Conservation (phyloP, 2,329 filamentous ascomycete genomes). For the Neofusicoccum cordaticola region DNA sequence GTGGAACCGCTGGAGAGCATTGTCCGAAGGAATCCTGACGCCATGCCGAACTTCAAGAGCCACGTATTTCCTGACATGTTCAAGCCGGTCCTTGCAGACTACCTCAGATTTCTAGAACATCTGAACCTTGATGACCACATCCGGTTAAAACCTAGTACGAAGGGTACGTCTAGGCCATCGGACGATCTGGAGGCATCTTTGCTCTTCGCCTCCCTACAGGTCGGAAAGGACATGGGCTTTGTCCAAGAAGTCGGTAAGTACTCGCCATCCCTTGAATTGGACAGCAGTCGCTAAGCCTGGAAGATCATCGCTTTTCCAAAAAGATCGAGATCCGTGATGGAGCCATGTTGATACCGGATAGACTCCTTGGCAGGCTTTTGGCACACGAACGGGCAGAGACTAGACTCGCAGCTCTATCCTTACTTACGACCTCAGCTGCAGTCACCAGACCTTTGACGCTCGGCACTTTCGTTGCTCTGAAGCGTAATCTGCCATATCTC, state of each 20-base stretch:
- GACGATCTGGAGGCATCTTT: slow-evolving; percentile 31
- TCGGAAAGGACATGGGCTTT: slow-evolving; percentile 47
- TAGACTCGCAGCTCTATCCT: slow-evolving; percentile 74
- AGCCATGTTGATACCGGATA: slow-evolving; percentile 54
- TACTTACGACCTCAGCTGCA: slow-evolving; percentile 73
- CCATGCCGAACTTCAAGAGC: slow-evolving; percentile 41
- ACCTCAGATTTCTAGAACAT: slow-evolving; percentile 38
- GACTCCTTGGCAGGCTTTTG: slow-evolving; percentile 38
- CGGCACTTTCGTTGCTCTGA: slow-evolving; percentile 61
- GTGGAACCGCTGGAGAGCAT: slow-evolving; percentile 34
- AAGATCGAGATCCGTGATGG: slow-evolving; percentile 28
- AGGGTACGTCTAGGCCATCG: neutral
- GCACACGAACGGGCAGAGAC: slow-evolving; percentile 46
- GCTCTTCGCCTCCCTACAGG: slow-evolving; percentile 40
- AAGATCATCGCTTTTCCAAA: slow-evolving; percentile 27
- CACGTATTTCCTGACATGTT: slow-evolving; percentile 50
- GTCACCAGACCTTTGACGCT: slow-evolving; percentile 70
- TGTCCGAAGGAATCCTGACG: slow-evolving; percentile 33
- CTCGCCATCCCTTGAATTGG: too few relatives aligned
- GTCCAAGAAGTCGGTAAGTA: slow-evolving; percentile 39
- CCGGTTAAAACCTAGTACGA: slow-evolving; percentile 14
- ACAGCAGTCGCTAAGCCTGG: neutral
- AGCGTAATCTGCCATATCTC: slow-evolving; percentile 64
- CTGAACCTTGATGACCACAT: slow-evolving; percentile 36
- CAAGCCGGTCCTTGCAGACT: slow-evolving; percentile 38